A percentile compares a stretch with the other conserved stretches of the same genome.
phyloP scores from a whole-genome alignment of 441 rosid species.

The Pelargonium cotyledonis region DNA sequence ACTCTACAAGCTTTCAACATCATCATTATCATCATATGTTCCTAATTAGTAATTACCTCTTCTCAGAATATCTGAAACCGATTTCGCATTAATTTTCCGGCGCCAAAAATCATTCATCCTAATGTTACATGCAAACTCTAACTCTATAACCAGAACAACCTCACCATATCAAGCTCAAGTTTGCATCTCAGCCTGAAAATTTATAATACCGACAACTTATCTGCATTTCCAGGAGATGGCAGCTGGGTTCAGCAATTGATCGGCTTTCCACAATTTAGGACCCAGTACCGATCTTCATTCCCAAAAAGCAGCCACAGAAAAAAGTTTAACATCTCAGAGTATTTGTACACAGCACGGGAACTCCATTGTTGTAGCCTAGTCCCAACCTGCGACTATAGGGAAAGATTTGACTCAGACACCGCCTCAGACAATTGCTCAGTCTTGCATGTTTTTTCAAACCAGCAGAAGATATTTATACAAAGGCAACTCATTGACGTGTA shows the following conservation, averaged over 20 bases:
- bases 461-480: too few relatives aligned
- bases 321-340: neutral
- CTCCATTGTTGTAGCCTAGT: neutral
- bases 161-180: too few relatives aligned
- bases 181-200: too few relatives aligned
- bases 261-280: neutral
- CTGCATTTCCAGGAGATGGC: neutral
- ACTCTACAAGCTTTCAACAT: too few relatives aligned
- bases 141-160: too few relatives aligned
- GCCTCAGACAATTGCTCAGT: too few relatives aligned
- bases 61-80: neutral
- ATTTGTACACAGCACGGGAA: neutral
- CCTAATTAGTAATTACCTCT: conserved; percentile 2
- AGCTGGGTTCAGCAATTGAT: neutral
- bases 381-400: neutral
- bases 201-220: neutral
- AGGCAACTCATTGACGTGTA: too few relatives aligned
- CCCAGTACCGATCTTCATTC: neutral
- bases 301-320: neutral
- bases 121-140: neutral
- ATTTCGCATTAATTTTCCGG: neutral
- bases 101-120: neutral
- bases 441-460: too few relatives aligned
- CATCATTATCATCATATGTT: neutral
- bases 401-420: too few relatives aligned